phyloP scores from a whole-genome alignment of 2,329 filamentous ascomycete species.

The Pleurostoma richardsiae region DNA sequence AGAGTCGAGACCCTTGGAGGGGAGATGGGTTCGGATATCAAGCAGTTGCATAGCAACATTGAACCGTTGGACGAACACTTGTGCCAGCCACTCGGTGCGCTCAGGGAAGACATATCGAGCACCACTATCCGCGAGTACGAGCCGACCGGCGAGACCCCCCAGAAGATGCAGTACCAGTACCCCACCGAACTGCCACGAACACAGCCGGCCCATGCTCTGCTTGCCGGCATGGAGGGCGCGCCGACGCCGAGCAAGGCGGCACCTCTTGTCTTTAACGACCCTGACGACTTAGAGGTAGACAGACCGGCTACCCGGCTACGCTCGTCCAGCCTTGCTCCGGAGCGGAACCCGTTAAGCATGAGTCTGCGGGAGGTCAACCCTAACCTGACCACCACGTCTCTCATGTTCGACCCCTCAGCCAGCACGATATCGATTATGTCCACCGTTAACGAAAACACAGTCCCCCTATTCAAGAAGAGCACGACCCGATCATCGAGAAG shows the following conservation, averaged over 20 bases:
- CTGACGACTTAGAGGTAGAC: conserved; percentile 12
- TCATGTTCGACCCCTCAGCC: conserved; percentile 35
- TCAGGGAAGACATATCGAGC: conserved; percentile 63
- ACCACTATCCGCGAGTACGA: conserved; percentile 73
- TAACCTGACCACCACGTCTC: conserved; percentile 29
- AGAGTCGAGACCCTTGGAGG: conserved; percentile 64
- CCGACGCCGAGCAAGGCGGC: conserved; percentile 27
- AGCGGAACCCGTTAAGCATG: conserved; percentile 27
- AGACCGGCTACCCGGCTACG: conserved; percentile 12
- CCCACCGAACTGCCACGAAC: conserved; percentile 76
- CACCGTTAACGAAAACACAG: conserved; percentile 30
- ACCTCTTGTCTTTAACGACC: conserved; percentile 16
- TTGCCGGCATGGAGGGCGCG: conserved; percentile 32
- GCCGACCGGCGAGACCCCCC: conserved; percentile 80
- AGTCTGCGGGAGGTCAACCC: conserved; percentile 54
- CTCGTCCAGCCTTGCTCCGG: conserved; percentile 15
- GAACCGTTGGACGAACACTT: conserved; percentile 55
- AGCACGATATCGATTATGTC: conserved; percentile 32
- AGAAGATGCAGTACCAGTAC: conserved; percentile 76
- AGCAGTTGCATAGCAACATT: conserved; percentile 54
- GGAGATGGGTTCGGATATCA: conserved; percentile 59
- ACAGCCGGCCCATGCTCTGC: conserved; percentile 36
- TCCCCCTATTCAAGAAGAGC: conserved; percentile 44
- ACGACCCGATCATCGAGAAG: conserved; percentile 22
- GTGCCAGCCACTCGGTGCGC: conserved; percentile 63